Evolutionary conservation across 257 asterid genomes (phyloP), one percentile per base, ranked within the genome.

Genomic region (Paraleonurus japonicus): DNA sequence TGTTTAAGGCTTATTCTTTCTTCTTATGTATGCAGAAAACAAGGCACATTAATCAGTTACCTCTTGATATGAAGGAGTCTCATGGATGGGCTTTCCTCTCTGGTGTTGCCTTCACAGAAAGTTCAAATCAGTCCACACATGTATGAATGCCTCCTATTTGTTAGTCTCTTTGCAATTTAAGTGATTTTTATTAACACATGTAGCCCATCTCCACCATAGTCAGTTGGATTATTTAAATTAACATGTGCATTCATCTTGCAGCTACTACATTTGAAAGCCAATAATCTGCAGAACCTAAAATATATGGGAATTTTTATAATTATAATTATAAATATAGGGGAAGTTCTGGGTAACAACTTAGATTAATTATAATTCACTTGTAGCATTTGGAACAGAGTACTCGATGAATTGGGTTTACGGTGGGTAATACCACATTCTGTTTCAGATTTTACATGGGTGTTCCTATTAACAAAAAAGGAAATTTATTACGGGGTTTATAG

Each of bases 21-120:
- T 22, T 81, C 48, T 78, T 39, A 27, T 71, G 39, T 61, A 41
- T 82, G 83, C 95, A 95, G 98, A 92, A 81, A 82, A 84, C 81
- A 45, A 79, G 87, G 54, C 72, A 81, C 70, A 71, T 82, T 70
- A 86, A 84, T 74, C 83, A 81, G 80, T 81, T 95, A 78, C 96
- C 98, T 76, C 80, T 94, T 77, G 99, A 95, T 82, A 86, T 81
- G 75, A 84, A 85, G 75, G 75, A 80, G 87, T 80, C 78, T 94
- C 75, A 82, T 13, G 86, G 82, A 85, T 4, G 96, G 98, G 57
- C 95, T 94, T 75, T 86, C 95, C 70, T 86, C 96, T 65, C 83
- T 95, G 78, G 82, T 79, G 64, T 75, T 92, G 66, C 95, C 96
- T 76, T 83, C 96, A 68, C 99, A 95, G 84, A 73, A 86, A 83